phyloP scores from a whole-genome alignment of 1,139 yeast species.

The Blastobotrys arbuscula region DNA sequence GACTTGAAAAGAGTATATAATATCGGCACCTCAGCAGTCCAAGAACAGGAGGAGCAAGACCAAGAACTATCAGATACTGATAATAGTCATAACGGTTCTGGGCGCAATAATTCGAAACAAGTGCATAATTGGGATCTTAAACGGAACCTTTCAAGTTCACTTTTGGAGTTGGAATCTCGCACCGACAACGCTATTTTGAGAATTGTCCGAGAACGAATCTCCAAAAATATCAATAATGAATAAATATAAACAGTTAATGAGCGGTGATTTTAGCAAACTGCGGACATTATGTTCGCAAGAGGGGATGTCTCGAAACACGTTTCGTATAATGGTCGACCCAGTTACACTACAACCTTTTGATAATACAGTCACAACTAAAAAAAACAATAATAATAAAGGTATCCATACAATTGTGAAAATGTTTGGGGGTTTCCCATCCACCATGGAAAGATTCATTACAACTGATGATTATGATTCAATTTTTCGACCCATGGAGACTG shows the following conservation, averaged over 20 bases:
- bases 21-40: not conserved
- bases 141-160: conserved; percentile 36
- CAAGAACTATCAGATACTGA: not conserved
- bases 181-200: conserved; percentile 40
- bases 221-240: not conserved
- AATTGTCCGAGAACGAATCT: conserved; percentile 26
- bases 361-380: not conserved
- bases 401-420: conserved; percentile 1
- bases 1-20: conserved; percentile 22
- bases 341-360: not conserved
- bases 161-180: conserved; percentile 36
- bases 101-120: not conserved
- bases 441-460: not conserved
- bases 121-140: conserved; percentile 39
- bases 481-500: conserved; percentile 5
- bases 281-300: conserved; percentile 1
- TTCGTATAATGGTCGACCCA: not conserved
- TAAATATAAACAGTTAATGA: conserved; percentile 1
- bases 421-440: conserved; percentile 4
- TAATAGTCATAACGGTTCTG: not conserved
- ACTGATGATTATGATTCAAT: not conserved
- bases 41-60: not conserved
- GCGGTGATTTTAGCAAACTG: conserved; percentile 3
- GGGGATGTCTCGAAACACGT: conserved; percentile 3
- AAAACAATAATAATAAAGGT: not conserved